Conservation (phyloP, 75 land plant species). For the Picea glauca region DNA sequence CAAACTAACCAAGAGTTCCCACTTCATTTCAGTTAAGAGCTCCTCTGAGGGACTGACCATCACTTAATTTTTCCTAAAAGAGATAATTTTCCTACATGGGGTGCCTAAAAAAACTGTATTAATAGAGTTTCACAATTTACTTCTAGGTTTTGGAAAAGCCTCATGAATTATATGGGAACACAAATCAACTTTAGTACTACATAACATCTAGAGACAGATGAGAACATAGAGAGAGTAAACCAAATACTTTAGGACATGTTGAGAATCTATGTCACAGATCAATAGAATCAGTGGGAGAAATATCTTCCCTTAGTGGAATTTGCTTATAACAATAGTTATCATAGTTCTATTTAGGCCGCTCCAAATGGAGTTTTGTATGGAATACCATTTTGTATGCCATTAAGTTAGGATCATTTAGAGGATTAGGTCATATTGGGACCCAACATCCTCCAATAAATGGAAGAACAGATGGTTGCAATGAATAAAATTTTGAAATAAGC, state of each 20-base stretch:
- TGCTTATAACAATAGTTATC: constrained; percentile 3
- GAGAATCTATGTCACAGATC: constrained; percentile 11
- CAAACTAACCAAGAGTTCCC: neutral
- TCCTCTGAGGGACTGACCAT: neutral
- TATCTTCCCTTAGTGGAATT: constrained; percentile 8
- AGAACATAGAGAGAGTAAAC: constrained; percentile 13
- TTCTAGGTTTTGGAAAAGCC: constrained; percentile 10
- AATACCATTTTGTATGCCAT: neutral
- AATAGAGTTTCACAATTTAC: constrained; percentile 17
- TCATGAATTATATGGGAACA: constrained; percentile 18
- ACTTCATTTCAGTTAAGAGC: neutral
- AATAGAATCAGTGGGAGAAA: neutral
- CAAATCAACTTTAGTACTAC: constrained; percentile 16
- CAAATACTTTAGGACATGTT: constrained; percentile 23
- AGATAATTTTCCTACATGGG: constrained; percentile 19
- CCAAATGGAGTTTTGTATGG: constrained; percentile 11
- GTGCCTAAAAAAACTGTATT: constrained; percentile 11
- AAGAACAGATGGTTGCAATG: neutral
- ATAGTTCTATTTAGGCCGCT: neutral
- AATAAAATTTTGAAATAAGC: neutral
- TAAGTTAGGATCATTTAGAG: neutral
- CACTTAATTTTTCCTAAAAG: neutral
- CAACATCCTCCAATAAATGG: neutral
- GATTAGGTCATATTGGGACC: neutral
- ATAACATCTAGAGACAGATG: constrained; percentile 19